Conservation (phyloP, 208 protist genomes). For the Angomonas desouzai region DNA sequence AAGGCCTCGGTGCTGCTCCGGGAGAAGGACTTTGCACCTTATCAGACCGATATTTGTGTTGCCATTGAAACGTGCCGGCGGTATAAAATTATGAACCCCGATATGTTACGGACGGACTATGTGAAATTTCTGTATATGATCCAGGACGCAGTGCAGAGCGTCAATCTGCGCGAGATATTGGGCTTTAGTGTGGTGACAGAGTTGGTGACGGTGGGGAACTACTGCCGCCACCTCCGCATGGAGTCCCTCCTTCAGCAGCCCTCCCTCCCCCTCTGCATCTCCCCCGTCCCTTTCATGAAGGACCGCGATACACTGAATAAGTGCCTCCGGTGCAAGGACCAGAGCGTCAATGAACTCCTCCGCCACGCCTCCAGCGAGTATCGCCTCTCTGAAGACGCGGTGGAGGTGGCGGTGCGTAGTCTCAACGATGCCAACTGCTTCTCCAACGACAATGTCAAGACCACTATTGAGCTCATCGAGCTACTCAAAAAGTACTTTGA, state of each 20-base stretch:
- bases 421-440: slow-evolving; percentile 91
- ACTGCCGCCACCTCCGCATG: slow-evolving; percentile 48
- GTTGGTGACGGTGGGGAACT: slow-evolving; percentile 77
- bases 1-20: slow-evolving; percentile 52
- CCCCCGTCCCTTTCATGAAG: slow-evolving; percentile 82
- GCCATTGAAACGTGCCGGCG: slow-evolving; percentile 83
- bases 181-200: slow-evolving; percentile 70
- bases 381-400: slow-evolving; percentile 33
- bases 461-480: slow-evolving; percentile 61
- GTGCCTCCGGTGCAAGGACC: slow-evolving; percentile 84
- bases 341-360: slow-evolving; percentile 63
- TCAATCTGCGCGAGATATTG: slow-evolving; percentile 60
- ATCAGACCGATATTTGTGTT: slow-evolving; percentile 55
- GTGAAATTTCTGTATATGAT: slow-evolving; percentile 92
- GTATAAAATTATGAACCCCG: slow-evolving; percentile 95
- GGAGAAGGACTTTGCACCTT: slow-evolving; percentile 61
- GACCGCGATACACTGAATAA: slow-evolving; percentile 68
- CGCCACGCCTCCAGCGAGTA: slow-evolving; percentile 43
- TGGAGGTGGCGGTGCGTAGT: slow-evolving; percentile 81
- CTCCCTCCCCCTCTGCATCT: slow-evolving; percentile 81
- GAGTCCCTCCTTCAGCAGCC: slow-evolving; percentile 58
- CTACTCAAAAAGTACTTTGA: slow-evolving; percentile 78
- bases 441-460: slow-evolving; percentile 83
- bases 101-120: slow-evolving; percentile 91
- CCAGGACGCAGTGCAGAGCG: slow-evolving; percentile 82